phyloP scores from a whole-genome alignment of 768 basidiomycete species.

The Leccinum pellstonianum region DNA sequence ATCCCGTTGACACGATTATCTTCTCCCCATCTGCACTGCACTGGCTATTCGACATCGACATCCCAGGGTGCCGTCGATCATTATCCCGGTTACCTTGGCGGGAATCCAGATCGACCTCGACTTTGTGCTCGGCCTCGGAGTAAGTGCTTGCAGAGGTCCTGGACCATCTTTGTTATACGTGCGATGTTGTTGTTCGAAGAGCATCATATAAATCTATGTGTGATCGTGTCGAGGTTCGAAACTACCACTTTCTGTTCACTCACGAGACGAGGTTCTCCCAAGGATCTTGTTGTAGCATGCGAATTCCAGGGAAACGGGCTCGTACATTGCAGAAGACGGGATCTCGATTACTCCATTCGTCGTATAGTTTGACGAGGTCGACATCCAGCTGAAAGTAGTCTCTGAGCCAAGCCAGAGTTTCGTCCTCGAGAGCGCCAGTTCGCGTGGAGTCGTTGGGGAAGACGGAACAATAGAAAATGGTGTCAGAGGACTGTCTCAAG shows the following conservation, averaged over 20 bases:
- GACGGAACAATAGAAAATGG: constrained; percentile 68
- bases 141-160: constrained; percentile 73
- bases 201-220: constrained; percentile 79
- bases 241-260: constrained; percentile 33
- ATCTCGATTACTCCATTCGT: constrained; percentile 72
- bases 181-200: constrained; percentile 96
- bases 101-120: too few species aligned
- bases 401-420: constrained; percentile 71
- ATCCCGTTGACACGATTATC: too few species aligned
- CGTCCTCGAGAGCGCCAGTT: constrained; percentile 45
- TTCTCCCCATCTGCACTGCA: too few species aligned
- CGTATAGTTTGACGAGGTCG: constrained; percentile 69
- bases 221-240: constrained; percentile 11
- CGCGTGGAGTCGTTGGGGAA: constrained; percentile 48
- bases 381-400: constrained; percentile 90
- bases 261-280: constrained; percentile 96
- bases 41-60: too few species aligned
- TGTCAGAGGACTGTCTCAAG: constrained; percentile 64
- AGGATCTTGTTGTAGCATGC: constrained; percentile 89
- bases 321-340: constrained; percentile 66
- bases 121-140: too few species aligned
- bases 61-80: too few species aligned
- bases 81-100: too few species aligned
- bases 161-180: constrained; percentile 93
- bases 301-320: constrained; percentile 72